These are phyloP conservation scores for Trichoderma gracile DNA, from an alignment of 2,329 filamentous ascomycete genomes.

Conservation along the genomic window DNA sequence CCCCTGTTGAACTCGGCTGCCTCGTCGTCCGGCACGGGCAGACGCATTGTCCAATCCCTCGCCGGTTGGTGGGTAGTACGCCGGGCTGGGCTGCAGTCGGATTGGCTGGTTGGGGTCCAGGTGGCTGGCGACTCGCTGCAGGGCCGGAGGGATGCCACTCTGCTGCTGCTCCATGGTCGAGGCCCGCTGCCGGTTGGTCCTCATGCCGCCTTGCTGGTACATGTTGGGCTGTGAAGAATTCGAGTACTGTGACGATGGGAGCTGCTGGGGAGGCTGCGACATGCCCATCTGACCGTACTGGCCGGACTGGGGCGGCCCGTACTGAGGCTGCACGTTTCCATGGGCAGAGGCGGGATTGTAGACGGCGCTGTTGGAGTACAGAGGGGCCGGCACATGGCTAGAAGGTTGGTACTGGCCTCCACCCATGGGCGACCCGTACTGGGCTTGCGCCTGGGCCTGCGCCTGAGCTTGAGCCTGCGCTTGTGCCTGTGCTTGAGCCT, in stretches of 20 bases:
- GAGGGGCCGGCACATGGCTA: constrained; percentile 57
- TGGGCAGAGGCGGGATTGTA: constrained; percentile 62
- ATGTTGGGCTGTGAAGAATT: constrained; percentile 54
- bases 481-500: constrained; percentile 68
- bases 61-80: constrained; percentile 91
- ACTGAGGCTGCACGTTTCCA: constrained; percentile 65
- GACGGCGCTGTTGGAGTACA: constrained; percentile 82
- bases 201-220: constrained; percentile 65
- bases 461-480: constrained; percentile 50
- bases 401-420: constrained; percentile 51
- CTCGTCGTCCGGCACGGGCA: constrained; percentile 66
- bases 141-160: constrained; percentile 85
- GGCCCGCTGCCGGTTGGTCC: constrained; percentile 80
- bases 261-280: constrained; percentile 65
- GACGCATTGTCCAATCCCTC: constrained; percentile 68
- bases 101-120: constrained; percentile 94
- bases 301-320: constrained; percentile 66
- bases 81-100: constrained; percentile 88
- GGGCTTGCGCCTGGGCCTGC: constrained; percentile 62
- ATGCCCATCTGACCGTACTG: constrained; percentile 75
- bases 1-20: constrained; percentile 68
- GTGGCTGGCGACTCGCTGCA: constrained; percentile 94
- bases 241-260: constrained; percentile 65
- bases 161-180: constrained; percentile 96
- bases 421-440: constrained; percentile 54